phyloP scores from a whole-genome alignment of 768 basidiomycete species.

The Trametes sanguinea region DNA sequence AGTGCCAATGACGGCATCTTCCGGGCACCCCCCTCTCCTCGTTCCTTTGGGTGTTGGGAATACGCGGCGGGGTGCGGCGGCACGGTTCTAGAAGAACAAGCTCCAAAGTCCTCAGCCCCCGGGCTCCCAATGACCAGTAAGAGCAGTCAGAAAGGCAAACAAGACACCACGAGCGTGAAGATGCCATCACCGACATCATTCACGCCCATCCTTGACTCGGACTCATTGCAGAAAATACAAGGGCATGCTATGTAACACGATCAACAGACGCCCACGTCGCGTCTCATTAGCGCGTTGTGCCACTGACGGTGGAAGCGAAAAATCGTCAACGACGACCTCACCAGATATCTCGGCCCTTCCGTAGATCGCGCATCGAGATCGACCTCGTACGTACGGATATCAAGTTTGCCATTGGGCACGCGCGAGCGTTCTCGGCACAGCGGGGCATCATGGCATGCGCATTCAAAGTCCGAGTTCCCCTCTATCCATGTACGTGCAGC shows the following conservation, averaged over 20 bases:
- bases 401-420: neutral
- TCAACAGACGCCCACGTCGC: conserved; percentile 1
- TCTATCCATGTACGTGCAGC: conserved; percentile 1
- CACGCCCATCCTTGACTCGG: neutral
- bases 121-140: neutral
- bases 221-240: conserved; percentile 1
- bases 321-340: neutral
- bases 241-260: neutral
- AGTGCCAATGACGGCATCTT: conserved; percentile 5
- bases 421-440: neutral
- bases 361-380: conserved; percentile 15
- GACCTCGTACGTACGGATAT: neutral
- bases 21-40: neutral
- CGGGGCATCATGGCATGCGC: neutral
- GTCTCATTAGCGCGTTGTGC: conserved; percentile 3
- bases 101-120: neutral
- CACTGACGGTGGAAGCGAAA: conserved; percentile 7
- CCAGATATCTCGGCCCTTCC: neutral
- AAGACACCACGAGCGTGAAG: conserved; percentile 1
- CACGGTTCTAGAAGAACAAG: conserved; percentile 3
- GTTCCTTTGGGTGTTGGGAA: neutral
- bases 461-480: neutral
- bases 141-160: neutral
- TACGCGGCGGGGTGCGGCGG: neutral
- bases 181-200: conserved; percentile 6